Conservation (phyloP, 1,284 basidiomycete genomes). For the Heterobasidion occidentale region DNA sequence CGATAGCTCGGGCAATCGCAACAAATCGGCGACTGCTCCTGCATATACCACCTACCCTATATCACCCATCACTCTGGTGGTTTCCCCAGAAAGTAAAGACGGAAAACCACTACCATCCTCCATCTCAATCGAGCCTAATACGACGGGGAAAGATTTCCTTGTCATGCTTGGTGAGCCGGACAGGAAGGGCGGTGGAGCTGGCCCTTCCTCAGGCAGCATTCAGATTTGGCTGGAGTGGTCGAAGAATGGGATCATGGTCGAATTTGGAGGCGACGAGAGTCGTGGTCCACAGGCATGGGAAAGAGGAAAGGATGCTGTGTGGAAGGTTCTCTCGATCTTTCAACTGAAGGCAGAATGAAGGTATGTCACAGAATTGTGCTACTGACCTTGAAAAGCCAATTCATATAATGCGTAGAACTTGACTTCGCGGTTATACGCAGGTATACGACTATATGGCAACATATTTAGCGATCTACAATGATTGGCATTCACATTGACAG, state of each 20-base stretch:
- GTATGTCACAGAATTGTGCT: neutral
- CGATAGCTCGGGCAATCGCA: constrained; percentile 15
- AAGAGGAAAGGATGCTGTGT: constrained; percentile 68
- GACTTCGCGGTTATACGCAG: neutral
- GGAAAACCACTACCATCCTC: constrained; percentile 27
- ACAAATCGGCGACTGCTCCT: constrained; percentile 26
- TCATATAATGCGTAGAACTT: neutral
- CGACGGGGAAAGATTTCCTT: constrained; percentile 74
- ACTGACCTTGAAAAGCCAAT: neutral
- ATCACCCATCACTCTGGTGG: constrained; percentile 36
- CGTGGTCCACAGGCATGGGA: constrained; percentile 81
- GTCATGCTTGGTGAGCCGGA: constrained; percentile 70
- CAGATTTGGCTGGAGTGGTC: constrained; percentile 90
- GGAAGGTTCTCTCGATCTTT: constrained; percentile 71
- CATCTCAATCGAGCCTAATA: constrained; percentile 40
- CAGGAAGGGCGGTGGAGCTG: constrained; percentile 79
- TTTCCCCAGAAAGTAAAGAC: constrained; percentile 29
- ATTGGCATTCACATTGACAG: too few species aligned
- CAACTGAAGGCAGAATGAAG: constrained; percentile 16
- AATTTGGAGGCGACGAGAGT: constrained; percentile 72
- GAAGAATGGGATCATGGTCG: constrained; percentile 72
- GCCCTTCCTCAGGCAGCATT: constrained; percentile 76
- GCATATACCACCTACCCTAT: constrained; percentile 48
- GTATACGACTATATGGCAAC: neutral
- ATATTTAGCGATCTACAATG: too few species aligned